These are phyloP conservation scores for Phytophthora parvispora DNA, from an alignment of 352 stramenopile genomes.

Conservation along the genomic window DNA sequence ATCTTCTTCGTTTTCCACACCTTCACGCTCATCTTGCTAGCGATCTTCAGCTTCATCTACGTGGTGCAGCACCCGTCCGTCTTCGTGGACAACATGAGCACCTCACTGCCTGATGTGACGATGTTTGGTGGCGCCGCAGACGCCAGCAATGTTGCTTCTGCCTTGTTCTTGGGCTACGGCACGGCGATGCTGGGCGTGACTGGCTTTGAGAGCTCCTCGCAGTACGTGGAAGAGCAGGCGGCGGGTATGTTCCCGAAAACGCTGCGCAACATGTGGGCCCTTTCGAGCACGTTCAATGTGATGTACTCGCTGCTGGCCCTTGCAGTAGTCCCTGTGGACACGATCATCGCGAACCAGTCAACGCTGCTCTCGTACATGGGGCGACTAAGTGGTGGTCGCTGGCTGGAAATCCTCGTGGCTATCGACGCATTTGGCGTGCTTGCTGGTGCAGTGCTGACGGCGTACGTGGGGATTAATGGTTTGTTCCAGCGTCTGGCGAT, in stretches of 20 bases:
- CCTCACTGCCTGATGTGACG: conserved; percentile 62
- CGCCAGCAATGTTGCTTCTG: conserved; percentile 47
- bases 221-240: conserved; percentile 92
- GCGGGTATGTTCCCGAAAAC: conserved; percentile 82
- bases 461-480: conserved; percentile 85
- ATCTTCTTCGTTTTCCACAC: conserved; percentile 87
- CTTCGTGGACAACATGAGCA: conserved; percentile 76
- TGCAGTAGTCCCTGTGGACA: conserved; percentile 77
- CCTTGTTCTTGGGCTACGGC: conserved; percentile 79
- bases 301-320: conserved; percentile 70
- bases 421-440: conserved; percentile 93
- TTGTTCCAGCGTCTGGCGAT: conserved; percentile 85
- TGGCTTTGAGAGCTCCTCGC: conserved; percentile 90
- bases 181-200: conserved; percentile 90
- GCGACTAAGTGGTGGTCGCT: conserved; percentile 48
- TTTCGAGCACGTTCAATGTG: conserved; percentile 89
- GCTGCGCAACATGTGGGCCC: conserved; percentile 84
- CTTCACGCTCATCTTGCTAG: conserved; percentile 68
- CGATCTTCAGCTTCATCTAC: conserved; percentile 63
- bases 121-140: conserved; percentile 58
- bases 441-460: conserved; percentile 85
- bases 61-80: conserved; percentile 63
- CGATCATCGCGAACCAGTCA: conserved; percentile 71
- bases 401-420: conserved; percentile 56
- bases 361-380: conserved; percentile 77